A percentile compares a stretch with the other conserved stretches of the same genome.
phyloP scores from a whole-genome alignment of 2,329 filamentous ascomycete genomes.

The Didymella glomerata region DNA sequence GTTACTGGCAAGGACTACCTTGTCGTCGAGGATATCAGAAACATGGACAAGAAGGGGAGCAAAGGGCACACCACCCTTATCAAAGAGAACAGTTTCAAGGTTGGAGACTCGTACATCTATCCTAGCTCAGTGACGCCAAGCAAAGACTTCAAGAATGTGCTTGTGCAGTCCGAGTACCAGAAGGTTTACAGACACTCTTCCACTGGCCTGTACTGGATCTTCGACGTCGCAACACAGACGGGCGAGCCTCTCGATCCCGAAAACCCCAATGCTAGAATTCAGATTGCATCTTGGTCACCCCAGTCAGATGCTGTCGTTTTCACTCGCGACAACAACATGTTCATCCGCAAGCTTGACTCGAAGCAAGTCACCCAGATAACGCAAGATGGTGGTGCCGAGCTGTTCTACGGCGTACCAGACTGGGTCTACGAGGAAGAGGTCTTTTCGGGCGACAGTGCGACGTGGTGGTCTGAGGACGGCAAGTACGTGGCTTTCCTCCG shows the following conservation, averaged over 20 bases:
- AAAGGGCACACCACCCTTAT: conserved; percentile 75
- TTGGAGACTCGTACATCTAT: conserved; percentile 63
- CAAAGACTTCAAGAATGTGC: conserved; percentile 82
- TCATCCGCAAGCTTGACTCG: conserved; percentile 72
- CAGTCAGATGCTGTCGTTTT: conserved; percentile 88
- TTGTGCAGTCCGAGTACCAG: conserved; percentile 76
- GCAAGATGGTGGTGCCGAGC: conserved; percentile 81
- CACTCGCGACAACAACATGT: conserved; percentile 90
- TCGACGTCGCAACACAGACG: conserved; percentile 83
- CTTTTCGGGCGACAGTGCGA: conserved; percentile 78
- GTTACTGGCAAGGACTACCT: conserved; percentile 72
- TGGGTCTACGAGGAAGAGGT: conserved; percentile 97
- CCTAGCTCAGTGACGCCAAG: conserved; percentile 76
- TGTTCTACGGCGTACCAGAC: conserved; percentile 96
- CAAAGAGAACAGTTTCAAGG: conserved; percentile 70
- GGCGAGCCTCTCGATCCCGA: conserved; percentile 79
- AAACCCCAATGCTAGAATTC: conserved; percentile 71
- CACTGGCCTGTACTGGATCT: conserved; percentile 87
- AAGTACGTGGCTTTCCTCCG: conserved; percentile 89
- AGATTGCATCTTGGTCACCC: conserved; percentile 90
- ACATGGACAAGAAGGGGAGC: conserved; percentile 52
- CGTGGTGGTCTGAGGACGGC: conserved; percentile 95
- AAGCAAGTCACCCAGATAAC: conserved; percentile 76
- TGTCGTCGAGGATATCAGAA: conserved; percentile 84
- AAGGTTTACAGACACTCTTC: conserved; percentile 91